A percentile compares a stretch with the other conserved stretches of the same genome.
Evolutionary conservation across 2,329 filamentous ascomycete genomes (phyloP).

Genomic region (Falciphora oryzae): DNA sequence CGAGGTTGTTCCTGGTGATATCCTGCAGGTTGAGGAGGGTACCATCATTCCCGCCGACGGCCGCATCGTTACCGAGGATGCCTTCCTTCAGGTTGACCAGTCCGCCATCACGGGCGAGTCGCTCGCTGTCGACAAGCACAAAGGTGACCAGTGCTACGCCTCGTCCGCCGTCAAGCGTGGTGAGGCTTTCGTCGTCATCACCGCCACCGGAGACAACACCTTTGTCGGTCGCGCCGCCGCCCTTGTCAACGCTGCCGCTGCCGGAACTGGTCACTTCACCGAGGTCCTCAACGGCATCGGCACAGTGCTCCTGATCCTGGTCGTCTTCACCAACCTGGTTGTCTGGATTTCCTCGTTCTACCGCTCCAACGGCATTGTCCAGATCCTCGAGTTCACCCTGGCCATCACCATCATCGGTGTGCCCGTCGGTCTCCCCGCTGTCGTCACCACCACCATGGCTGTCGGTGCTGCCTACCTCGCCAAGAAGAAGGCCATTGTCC

Average conservation of each 20-base stretch:
- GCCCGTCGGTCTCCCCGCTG: conserved; percentile 85
- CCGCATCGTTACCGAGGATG: conserved; percentile 74
- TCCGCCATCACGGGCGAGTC: conserved; percentile 90
- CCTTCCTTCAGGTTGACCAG: conserved; percentile 86
- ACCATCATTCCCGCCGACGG: conserved; percentile 89
- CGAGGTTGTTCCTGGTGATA: conserved; percentile 84
- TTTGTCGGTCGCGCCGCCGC: conserved; percentile 86
- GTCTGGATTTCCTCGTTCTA: conserved; percentile 89
- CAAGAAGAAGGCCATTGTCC: conserved; percentile 89
- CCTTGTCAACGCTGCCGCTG: conserved; percentile 70
- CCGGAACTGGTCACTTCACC: conserved; percentile 79
- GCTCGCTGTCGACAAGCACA: conserved; percentile 83
- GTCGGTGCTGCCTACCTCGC: conserved; percentile 87
- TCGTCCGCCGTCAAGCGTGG: conserved; percentile 89
- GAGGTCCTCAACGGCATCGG: conserved; percentile 86
- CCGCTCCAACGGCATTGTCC: conserved; percentile 73
- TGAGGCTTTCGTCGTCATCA: conserved; percentile 76
- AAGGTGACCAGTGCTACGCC: conserved; percentile 73
- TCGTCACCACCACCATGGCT: conserved; percentile 93
- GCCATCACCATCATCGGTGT: conserved; percentile 90
- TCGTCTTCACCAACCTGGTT: conserved; percentile 72
- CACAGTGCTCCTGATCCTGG: conserved; percentile 71
- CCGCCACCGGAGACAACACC: conserved; percentile 80
- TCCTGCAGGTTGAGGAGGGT: conserved; percentile 85
- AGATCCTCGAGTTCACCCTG: conserved; percentile 77